Evolutionary conservation across 768 basidiomycete species (phyloP).

Genomic region (Neoboletus magnificus): DNA sequence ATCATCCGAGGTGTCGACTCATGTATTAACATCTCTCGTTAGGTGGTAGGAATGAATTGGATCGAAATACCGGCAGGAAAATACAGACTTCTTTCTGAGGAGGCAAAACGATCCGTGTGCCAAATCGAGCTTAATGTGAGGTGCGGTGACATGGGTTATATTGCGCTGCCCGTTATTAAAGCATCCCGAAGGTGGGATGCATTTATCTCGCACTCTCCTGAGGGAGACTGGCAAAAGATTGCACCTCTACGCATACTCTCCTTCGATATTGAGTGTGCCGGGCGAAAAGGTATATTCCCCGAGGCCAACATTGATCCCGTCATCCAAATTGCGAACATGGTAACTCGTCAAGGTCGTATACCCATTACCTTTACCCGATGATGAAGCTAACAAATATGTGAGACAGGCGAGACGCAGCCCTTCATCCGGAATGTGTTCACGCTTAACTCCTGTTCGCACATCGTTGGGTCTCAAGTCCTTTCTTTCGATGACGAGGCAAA

Average conservation of each 20-base stretch:
- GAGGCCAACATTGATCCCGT: conserved; percentile 89
- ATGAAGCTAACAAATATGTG: conserved; percentile 2
- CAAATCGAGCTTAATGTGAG: conserved; percentile 83
- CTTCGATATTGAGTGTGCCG: conserved; percentile 99
- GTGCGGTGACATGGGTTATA: conserved; percentile 38
- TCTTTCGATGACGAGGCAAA: conserved; percentile 71
- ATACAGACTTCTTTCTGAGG: conserved; percentile 60
- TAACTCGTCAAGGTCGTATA: conserved; percentile 83
- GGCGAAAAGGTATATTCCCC: conserved; percentile 95
- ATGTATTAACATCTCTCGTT: not conserved
- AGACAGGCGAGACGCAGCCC: conserved; percentile 80
- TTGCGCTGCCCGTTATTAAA: conserved; percentile 4
- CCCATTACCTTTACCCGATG: not conserved
- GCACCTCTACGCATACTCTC: conserved; percentile 93
- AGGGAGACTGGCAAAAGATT: conserved; percentile 87
- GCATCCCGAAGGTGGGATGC: conserved; percentile 59
- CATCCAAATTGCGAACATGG: conserved; percentile 99
- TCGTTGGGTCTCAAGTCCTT: conserved; percentile 96
- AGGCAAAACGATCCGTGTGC: conserved; percentile 70
- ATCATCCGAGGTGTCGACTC: not conserved
- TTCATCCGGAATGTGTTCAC: conserved; percentile 98
- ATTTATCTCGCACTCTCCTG: conserved; percentile 88
- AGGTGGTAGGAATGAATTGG: conserved; percentile 99
- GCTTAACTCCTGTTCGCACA: conserved; percentile 88
- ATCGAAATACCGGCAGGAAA: conserved; percentile 85